Percentiles rank a stretch among this genome's conserved stretches.
Conservation (phyloP, 2,329 filamentous ascomycete species). For the Didymella arachidicola region DNA sequence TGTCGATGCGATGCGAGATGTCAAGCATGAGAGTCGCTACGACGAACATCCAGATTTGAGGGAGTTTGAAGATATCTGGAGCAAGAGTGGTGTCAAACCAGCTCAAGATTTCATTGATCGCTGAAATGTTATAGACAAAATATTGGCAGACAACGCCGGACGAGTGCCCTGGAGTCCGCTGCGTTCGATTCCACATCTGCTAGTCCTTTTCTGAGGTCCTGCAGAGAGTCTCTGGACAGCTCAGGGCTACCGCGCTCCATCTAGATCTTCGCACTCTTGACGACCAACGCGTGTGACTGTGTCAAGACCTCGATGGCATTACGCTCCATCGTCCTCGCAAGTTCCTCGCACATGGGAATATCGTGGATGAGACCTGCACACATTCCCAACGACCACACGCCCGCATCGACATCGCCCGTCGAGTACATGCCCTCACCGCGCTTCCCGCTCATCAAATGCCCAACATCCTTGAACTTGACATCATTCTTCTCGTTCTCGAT, state of each 20-base stretch:
- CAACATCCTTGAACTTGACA: slow-evolving; percentile 39
- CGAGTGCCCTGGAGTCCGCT: background rate
- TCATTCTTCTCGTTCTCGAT: slow-evolving; percentile 39
- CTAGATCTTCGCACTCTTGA: slow-evolving; percentile 27
- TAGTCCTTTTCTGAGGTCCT: background rate
- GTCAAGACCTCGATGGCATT: slow-evolving; percentile 36
- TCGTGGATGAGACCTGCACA: slow-evolving; percentile 74
- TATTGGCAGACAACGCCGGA: background rate
- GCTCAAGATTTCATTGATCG: slow-evolving; percentile 16
- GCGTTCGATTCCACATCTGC: too few relatives aligned
- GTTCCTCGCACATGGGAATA: slow-evolving; percentile 54
- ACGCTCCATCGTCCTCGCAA: slow-evolving; percentile 39
- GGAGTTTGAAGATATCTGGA: slow-evolving; percentile 16
- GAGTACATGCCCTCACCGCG: slow-evolving; percentile 38
- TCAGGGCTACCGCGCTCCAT: background rate
- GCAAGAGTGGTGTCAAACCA: slow-evolving; percentile 7
- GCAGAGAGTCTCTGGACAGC: background rate
- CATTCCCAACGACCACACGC: slow-evolving; percentile 80
- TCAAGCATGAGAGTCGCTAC: slow-evolving; percentile 9
- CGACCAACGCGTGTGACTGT: slow-evolving; percentile 30
- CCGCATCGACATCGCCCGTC: slow-evolving; percentile 39
- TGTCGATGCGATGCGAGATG: slow-evolving; percentile 7
- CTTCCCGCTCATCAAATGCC: slow-evolving; percentile 41
- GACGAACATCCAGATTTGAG: slow-evolving; percentile 17
- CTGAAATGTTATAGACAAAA: background rate